Conservation (phyloP, 805 yeast genomes). For the Teunomyces gatunensis region DNA sequence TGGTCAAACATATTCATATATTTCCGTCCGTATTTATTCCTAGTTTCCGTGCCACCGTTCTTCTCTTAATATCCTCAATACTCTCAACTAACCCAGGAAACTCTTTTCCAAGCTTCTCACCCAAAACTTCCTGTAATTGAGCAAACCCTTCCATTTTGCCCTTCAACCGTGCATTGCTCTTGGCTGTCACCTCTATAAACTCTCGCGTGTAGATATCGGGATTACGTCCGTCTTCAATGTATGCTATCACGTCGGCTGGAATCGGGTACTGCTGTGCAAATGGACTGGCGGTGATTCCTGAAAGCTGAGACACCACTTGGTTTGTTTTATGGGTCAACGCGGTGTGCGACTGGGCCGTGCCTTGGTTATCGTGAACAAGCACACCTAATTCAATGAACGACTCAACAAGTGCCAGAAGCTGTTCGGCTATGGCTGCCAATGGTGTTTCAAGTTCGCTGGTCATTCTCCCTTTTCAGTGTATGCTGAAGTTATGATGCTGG, state of each 20-base stretch:
- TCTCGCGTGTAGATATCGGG: conserved; percentile 97
- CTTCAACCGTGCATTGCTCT: conserved; percentile 81
- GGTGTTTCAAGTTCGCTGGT: conserved; percentile 16
- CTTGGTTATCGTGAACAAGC: conserved; percentile 89
- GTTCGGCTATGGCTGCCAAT: conserved; percentile 21
- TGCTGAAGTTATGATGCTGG: too few relatives aligned
- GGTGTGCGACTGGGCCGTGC: conserved; percentile 73
- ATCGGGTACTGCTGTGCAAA: conserved; percentile 43
- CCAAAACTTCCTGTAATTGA: conserved; percentile 62
- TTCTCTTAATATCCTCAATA: conserved; percentile 54
- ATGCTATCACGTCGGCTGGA: conserved; percentile 84
- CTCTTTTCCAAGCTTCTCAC: conserved; percentile 66
- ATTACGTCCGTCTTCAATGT: conserved; percentile 93
- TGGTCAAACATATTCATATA: not conserved
- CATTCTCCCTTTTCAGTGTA: not conserved
- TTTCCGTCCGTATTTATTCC: not conserved
- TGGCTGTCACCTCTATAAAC: conserved; percentile 89
- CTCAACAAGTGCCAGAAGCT: conserved; percentile 44
- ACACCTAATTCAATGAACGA: conserved; percentile 87
- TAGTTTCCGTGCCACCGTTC: conserved; percentile 29
- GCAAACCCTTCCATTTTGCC: conserved; percentile 77
- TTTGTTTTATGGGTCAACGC: conserved; percentile 42
- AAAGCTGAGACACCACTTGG: conserved; percentile 38
- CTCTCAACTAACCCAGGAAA: conserved; percentile 70
- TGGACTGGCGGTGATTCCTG: conserved; percentile 31